Evolutionary conservation across 805 yeast species (phyloP).

Genomic region (Kazachstania taianensis): DNA sequence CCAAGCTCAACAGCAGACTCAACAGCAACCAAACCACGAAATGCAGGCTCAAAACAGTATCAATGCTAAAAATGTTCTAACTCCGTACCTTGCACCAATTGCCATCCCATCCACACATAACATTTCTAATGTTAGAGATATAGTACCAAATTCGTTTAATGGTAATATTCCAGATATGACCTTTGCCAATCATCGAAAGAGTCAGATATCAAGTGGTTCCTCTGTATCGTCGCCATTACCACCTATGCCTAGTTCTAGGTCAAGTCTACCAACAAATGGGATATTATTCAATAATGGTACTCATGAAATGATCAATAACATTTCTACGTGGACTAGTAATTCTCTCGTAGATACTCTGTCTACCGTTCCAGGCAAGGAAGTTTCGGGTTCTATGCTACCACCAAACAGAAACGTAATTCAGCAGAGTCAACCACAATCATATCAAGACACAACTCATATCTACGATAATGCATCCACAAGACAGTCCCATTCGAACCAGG

Average conservation of each 20-base stretch:
- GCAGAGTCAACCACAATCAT: not conserved
- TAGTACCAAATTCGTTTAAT: not conserved
- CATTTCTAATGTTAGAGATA: not conserved
- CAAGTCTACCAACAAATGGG: conserved; percentile 6
- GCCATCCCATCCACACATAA: not conserved
- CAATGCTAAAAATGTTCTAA: not conserved
- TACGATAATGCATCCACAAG: not conserved
- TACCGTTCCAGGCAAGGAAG: not conserved
- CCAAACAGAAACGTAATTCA: not conserved
- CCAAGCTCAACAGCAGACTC: not conserved
- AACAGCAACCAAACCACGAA: not conserved
- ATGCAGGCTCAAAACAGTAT: not conserved
- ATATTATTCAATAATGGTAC: conserved; percentile 33
- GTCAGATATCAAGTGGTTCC: conserved; percentile 1
- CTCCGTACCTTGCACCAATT: not conserved
- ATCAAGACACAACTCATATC: no score
- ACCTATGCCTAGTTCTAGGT: not conserved
- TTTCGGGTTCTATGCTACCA: not conserved
- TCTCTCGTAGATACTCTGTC: conserved; percentile 16
- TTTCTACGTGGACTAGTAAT: conserved; percentile 45
- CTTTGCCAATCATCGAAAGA: not conserved
- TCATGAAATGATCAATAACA: conserved; percentile 50
- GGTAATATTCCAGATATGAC: not conserved
- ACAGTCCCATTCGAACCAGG: not conserved
- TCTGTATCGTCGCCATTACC: conserved; percentile 2